Conservation (phyloP, 192 early-diverging fungal genomes). For the Backusella circina region DNA sequence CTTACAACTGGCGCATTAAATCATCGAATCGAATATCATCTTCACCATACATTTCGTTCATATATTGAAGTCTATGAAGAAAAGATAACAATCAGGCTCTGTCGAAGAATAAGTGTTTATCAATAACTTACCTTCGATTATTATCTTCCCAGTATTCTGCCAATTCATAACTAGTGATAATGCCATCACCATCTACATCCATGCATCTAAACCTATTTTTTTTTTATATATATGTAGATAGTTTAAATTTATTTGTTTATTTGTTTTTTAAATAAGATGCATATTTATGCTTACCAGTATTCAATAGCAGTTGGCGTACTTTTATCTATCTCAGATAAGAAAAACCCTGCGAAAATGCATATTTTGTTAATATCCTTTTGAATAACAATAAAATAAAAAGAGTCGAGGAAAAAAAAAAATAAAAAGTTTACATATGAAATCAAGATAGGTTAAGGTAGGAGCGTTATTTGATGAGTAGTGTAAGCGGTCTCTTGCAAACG, state of each 20-base stretch:
- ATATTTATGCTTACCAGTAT: constrained; percentile 27
- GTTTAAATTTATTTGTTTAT: neutral
- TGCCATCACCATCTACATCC: constrained; percentile 88
- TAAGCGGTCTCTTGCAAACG: constrained; percentile 16
- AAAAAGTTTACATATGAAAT: constrained; percentile 36
- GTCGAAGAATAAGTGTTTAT: neutral
- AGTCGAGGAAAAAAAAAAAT: neutral
- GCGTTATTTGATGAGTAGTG: neutral
- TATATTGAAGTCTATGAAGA: constrained; percentile 3
- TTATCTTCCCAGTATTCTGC: constrained; percentile 87
- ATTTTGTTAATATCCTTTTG: neutral
- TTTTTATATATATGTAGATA: neutral
- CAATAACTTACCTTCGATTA: constrained; percentile 15
- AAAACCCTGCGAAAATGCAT: constrained; percentile 32
- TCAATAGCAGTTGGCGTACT: constrained; percentile 30
- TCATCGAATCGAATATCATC: constrained; percentile 33
- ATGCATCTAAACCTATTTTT: constrained; percentile 90
- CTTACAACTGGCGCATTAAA: constrained; percentile 34
- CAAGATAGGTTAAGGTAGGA: constrained; percentile 27
- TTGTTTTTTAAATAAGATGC: neutral
- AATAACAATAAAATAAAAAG: neutral
- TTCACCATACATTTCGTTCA: neutral
- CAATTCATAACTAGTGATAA: constrained; percentile 82
- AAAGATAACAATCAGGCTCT: neutral
- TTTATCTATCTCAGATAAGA: constrained; percentile 36